Evolutionary conservation across 352 stramenopile genomes (phyloP), one percentile per base, ranked within the genome.

Genomic region (Phytophthora capsici): DNA sequence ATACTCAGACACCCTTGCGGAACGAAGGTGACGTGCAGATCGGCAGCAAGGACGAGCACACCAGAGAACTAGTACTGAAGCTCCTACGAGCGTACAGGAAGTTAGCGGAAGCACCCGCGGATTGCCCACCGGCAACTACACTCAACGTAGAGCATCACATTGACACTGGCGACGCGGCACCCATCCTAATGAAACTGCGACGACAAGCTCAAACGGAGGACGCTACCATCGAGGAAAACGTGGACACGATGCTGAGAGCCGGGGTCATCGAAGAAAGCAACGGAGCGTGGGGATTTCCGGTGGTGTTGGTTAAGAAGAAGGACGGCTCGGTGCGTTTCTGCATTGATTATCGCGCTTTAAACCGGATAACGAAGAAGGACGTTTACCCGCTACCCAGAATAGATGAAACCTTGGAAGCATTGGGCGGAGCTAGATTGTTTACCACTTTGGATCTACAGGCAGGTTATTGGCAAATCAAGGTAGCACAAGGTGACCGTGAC

Each of bases 361-460:
- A 28, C 1, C 4, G 25, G 25, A 28, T 28, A 28, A 58, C 25
- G 6, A 51, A 51, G 30, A 40, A 34, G 12, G 52, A 60, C 10
- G 40, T 60, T 7, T 60, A 60, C 17, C 52, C 52, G 1, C 17
- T 60, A 3, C 40, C 52, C 1, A n/a, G 52, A 23, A 60, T 60
- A 7, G 52, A 51, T 19, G 40, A 60, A 32, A 52, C 40, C 4
- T n/a, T 60, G 8, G 52, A 44, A 3, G 17, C 52, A 2, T 28
- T 60, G 2, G 37, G 40, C 4, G 52, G 40, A 1, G 52, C 28
- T 1, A 1, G n/a, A 1, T 8, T 60, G 5, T 60, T 60, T 8
- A 45, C 52, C 1, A 60, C 40, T 1, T 12, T 60, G 1, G 40
- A 44, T 9, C 28, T 51, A 1, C 16, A 20, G 3, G n/a, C 38